Base-by-base conservation (phyloP, 176 grass and related monocot genomes). In the Musa beccarii region DNA sequence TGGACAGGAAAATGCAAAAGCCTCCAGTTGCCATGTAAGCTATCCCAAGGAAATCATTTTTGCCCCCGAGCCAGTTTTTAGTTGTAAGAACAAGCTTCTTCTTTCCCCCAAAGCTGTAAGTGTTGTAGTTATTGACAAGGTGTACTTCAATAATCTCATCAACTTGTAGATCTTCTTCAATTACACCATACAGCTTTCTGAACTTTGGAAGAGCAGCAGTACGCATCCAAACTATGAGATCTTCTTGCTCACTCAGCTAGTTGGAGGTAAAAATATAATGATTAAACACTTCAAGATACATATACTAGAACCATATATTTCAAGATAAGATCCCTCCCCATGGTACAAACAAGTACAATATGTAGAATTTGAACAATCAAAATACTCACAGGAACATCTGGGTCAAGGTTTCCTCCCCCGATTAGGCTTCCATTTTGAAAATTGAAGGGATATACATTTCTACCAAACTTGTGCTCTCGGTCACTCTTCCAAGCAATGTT, bases 221-320 rank as follows among this genome's bases (percentile, higher is more conserved):
- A 17, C 88, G 84, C 90, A 99, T 99, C 95, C 95, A 99, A 57
- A 99, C 86, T 50, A 99, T 92, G 76, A 94, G 91, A 83, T 92
- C 88, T 81, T 99, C 95, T 75, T 99, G 90, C 16, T 91, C 81
- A 75, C 85, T 99, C 75, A 99, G 84, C 90, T 99, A 80, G 22
- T 64, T 65, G 73, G 49, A 26, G 69, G 69, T 64, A 75, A 64
- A 1, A 43, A 63, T 67, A 0, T 57, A 5, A 11, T 75, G 23
- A 66, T 89, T n/a, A 86, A 73, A 25, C 52, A 70, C 66, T 12
- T 76, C 72, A 54, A 24, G 26, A 53, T 34, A 75, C 51, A 53
- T 16, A 11, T 15, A 1, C 66, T 2, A 9, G 75, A 28, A 64
- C 83, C 51, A 81, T 77, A n/a, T 63, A 70, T 70, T 12, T 63